These are phyloP conservation scores for Volutella citrinella DNA, from an alignment of 2,329 filamentous ascomycete genomes.

Conservation along the genomic window DNA sequence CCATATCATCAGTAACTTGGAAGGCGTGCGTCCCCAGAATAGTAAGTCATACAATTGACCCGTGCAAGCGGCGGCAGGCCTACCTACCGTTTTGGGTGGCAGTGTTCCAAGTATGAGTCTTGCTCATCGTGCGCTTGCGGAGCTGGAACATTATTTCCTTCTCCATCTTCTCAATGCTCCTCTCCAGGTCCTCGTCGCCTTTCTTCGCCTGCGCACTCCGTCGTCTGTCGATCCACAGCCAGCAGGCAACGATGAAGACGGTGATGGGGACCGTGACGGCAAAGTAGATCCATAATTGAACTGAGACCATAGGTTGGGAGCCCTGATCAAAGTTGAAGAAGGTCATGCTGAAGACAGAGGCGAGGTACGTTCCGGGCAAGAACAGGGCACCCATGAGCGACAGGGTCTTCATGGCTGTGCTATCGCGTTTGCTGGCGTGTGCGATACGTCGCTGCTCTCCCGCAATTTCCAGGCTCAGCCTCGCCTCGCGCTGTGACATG, in stretches of 20 bases:
- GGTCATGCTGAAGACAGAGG: constrained; percentile 64
- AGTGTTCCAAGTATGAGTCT: constrained; percentile 52
- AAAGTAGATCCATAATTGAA: constrained; percentile 61
- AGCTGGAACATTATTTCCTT: constrained; percentile 54
- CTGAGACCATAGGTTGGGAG: constrained; percentile 41
- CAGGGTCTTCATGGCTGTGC: constrained; percentile 63
- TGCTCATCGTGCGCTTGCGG: constrained; percentile 55
- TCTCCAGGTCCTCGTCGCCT: constrained; percentile 52
- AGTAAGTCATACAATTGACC: too few species aligned
- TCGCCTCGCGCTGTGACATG: constrained; percentile 62
- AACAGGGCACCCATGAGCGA: constrained; percentile 63
- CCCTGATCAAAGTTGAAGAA: constrained; percentile 60
- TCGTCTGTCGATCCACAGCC: constrained; percentile 51
- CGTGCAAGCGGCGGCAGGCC: too few species aligned
- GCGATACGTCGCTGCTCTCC: constrained; percentile 58
- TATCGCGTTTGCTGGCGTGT: constrained; percentile 59
- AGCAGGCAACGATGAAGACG: constrained; percentile 49
- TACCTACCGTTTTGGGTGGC: constrained; percentile 27
- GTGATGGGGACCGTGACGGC: constrained; percentile 59
- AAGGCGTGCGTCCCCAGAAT: too few species aligned
- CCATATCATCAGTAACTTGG: too few species aligned
- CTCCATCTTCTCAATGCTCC: constrained; percentile 55
- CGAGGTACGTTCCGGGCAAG: constrained; percentile 59
- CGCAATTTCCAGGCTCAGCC: constrained; percentile 62
- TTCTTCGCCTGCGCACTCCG: constrained; percentile 46